phyloP scores from a whole-genome alignment of 305 asterid genomes.

The Fraxinus sp. region DNA sequence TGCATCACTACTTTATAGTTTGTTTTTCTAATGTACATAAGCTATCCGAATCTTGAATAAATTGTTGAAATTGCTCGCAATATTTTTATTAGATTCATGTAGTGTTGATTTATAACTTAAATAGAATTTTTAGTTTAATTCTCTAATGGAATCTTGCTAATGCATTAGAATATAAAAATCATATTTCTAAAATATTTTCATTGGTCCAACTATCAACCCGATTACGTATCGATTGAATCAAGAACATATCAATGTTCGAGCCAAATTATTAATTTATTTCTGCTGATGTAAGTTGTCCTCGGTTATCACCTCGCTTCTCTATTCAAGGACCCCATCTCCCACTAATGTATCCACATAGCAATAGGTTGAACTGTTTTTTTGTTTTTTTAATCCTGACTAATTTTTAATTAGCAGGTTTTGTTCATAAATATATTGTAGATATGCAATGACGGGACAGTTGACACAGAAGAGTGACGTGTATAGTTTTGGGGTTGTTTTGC shows the following conservation, averaged over 20 bases:
- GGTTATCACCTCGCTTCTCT: not conserved
- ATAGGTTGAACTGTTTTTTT: not conserved
- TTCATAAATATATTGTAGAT: slow-evolving; percentile 27
- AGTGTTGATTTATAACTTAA: not conserved
- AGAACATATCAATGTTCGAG: not conserved
- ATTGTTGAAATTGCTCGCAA: not conserved
- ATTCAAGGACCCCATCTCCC: not conserved
- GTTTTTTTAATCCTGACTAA: not conserved
- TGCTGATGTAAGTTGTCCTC: not conserved
- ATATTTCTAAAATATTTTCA: too few relatives aligned
- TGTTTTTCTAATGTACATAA: not conserved
- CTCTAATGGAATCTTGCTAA: not conserved
- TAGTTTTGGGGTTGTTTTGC: slow-evolving; percentile 53
- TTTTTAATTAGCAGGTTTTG: not conserved
- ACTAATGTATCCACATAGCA: not conserved
- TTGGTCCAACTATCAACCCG: not conserved
- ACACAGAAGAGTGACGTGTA: slow-evolving; percentile 56
- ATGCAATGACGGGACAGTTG: slow-evolving; percentile 57
- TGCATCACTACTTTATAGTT: not conserved
- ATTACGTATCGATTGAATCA: not conserved
- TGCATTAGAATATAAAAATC: not conserved
- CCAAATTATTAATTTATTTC: not conserved
- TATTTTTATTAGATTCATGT: not conserved
- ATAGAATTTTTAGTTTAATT: not conserved
- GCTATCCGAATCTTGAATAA: not conserved